Evolutionary conservation across 345 rosid species (phyloP).

Genomic region (Aquilaria yunnanensis): DNA sequence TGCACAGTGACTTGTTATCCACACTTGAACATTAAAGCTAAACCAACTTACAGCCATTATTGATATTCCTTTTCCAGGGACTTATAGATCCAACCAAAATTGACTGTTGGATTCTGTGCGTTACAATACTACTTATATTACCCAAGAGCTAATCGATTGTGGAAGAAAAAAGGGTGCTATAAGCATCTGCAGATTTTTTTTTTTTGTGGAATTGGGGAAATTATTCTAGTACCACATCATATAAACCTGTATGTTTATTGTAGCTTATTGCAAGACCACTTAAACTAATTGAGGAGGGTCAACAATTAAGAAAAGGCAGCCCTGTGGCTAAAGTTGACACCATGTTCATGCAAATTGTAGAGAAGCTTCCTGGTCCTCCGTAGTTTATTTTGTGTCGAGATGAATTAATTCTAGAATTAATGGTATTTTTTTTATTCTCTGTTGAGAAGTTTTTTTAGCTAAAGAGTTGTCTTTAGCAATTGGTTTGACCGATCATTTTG

Average conservation of each 20-base stretch:
- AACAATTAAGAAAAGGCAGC: constrained; percentile 33
- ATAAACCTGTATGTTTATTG: constrained; percentile 8
- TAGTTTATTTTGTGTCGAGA: constrained; percentile 73
- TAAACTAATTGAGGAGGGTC: constrained; percentile 72
- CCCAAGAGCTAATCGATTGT: constrained; percentile 64
- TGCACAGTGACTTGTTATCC: constrained; percentile 18
- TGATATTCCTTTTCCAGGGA: constrained; percentile 33
- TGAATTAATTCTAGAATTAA: constrained; percentile 69
- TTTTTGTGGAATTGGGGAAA: background rate
- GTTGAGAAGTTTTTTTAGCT: background rate
- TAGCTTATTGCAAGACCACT: constrained; percentile 69
- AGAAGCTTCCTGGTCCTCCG: constrained; percentile 54
- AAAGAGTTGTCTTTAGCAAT: background rate
- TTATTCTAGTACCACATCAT: constrained; percentile 4
- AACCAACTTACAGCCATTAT: background rate
- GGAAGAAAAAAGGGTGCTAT: constrained; percentile 82
- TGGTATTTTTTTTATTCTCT: constrained; percentile 31
- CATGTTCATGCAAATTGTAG: constrained; percentile 53
- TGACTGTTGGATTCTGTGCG: constrained; percentile 76
- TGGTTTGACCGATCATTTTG: constrained; percentile 8
- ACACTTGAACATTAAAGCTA: constrained; percentile 59
- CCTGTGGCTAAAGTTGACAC: constrained; percentile 70
- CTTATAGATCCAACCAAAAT: constrained; percentile 41
- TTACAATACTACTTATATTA: constrained; percentile 44
- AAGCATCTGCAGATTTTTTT: constrained; percentile 24